These are phyloP conservation scores for Rutstroemia sp. DNA, from an alignment of 2,329 filamentous ascomycete genomes.

Conservation along the genomic window DNA sequence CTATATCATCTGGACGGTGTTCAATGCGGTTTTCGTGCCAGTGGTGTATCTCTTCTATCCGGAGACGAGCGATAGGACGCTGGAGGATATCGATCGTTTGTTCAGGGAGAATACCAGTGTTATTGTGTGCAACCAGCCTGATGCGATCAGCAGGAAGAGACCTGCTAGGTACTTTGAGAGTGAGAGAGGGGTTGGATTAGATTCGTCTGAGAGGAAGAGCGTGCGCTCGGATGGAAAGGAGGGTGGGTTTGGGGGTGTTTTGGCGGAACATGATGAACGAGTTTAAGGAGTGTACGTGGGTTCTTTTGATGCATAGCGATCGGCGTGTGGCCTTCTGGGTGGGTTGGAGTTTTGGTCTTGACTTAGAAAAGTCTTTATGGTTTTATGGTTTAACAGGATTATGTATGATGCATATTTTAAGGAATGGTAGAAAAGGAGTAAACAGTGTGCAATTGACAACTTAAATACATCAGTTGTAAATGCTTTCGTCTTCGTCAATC, in stretches of 20 bases:
- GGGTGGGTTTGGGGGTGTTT: background rate
- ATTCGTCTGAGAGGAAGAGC: background rate
- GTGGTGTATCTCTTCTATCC: constrained; percentile 42
- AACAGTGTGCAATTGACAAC: no score
- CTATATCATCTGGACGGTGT: constrained; percentile 46
- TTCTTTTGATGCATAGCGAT: background rate
- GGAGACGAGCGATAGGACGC: constrained; percentile 34
- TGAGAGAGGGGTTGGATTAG: background rate
- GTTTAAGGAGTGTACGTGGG: background rate
- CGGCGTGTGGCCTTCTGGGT: background rate
- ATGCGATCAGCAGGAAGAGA: background rate
- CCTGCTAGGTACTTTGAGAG: constrained; percentile 3
- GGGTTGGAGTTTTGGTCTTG: background rate
- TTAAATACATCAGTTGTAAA: no score
- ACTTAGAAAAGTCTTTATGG: background rate
- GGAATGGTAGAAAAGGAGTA: no score
- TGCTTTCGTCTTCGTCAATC: no score
- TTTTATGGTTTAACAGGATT: background rate
- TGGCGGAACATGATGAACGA: constrained; percentile 3
- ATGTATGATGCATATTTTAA: no score
- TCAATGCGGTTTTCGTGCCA: constrained; percentile 33
- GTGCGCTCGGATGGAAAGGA: background rate
- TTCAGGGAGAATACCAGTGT: constrained; percentile 5
- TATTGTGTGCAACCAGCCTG: background rate
- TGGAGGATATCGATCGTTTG: constrained; percentile 6